Conservation (phyloP, 441 rosid genomes). For the Pelargonium australe region DNA sequence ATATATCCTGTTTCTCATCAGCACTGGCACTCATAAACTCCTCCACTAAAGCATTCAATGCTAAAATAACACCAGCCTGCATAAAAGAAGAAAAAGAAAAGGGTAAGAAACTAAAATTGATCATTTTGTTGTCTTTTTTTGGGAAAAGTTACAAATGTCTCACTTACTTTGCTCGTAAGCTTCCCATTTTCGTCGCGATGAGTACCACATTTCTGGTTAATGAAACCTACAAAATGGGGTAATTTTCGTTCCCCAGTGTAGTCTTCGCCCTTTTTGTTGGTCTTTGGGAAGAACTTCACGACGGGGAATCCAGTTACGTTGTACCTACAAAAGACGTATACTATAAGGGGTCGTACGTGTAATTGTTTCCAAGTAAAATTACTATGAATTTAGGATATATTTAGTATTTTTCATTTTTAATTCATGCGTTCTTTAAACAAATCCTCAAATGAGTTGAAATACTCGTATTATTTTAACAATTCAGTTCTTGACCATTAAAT, state of each 20-base stretch:
- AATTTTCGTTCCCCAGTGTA: slow-evolving; percentile 78
- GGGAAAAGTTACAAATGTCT: too few relatives aligned
- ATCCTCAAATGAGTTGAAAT: too few relatives aligned
- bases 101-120: background rate
- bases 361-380: too few relatives aligned
- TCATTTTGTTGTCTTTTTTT: too few relatives aligned
- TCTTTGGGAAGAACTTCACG: slow-evolving; percentile 75
- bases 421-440: too few relatives aligned
- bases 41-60: slow-evolving; percentile 68
- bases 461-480: too few relatives aligned
- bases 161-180: slow-evolving; percentile 60
- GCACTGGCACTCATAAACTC: slow-evolving; percentile 68
- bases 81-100: background rate
- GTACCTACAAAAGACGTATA: slow-evolving; percentile 35
- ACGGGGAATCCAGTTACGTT: slow-evolving; percentile 90
- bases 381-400: too few relatives aligned
- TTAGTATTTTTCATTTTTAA: too few relatives aligned
- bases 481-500: too few relatives aligned
- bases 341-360: too few relatives aligned
- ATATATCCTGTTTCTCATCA: slow-evolving; percentile 65
- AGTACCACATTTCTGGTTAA: slow-evolving; percentile 72
- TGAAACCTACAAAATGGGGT: slow-evolving; percentile 72
- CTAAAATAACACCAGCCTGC: slow-evolving; percentile 81
- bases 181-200: slow-evolving; percentile 80
- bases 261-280: slow-evolving; percentile 87